A percentile compares a stretch with the other conserved stretches of the same genome.
Conservation (phyloP, 2,329 filamentous ascomycete genomes). For the Penicillium brevicompactum region DNA sequence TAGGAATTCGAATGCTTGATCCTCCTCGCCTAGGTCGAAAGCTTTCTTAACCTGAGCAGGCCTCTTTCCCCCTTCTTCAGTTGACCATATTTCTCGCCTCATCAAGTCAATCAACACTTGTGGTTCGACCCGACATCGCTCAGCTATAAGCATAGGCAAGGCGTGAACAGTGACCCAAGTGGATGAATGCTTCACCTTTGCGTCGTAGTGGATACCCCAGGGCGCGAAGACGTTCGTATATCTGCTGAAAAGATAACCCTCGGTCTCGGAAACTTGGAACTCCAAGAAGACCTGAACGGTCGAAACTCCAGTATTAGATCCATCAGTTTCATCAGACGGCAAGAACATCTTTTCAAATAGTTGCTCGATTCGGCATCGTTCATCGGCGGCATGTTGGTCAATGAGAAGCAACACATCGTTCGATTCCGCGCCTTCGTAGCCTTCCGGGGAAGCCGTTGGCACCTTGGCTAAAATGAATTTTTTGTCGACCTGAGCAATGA, state of each 20-base stretch:
- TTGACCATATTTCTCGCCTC: constrained; percentile 71
- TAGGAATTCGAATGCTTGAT: background rate
- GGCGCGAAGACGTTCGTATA: constrained; percentile 60
- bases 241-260: constrained; percentile 60
- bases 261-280: constrained; percentile 66
- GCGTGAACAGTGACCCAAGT: constrained; percentile 52
- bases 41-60: constrained; percentile 8
- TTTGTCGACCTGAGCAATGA: constrained; percentile 81
- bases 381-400: constrained; percentile 94
- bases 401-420: constrained; percentile 66
- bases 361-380: constrained; percentile 76
- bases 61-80: constrained; percentile 50
- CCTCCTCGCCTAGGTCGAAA: background rate
- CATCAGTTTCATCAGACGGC: background rate
- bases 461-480: constrained; percentile 83
- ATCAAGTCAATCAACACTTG: constrained; percentile 72
- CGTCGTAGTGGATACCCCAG: constrained; percentile 76
- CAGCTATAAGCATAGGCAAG: constrained; percentile 72
- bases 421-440: background rate
- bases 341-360: constrained; percentile 63
- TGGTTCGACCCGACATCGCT: constrained; percentile 74
- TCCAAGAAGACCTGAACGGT: constrained; percentile 50
- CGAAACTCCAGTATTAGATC: constrained; percentile 16
- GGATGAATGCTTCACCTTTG: constrained; percentile 28
- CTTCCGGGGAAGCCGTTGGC: constrained; percentile 17